These are phyloP conservation scores for Populus hybrid DNA, from an alignment of 441 rosid species.

Conservation along the genomic window DNA sequence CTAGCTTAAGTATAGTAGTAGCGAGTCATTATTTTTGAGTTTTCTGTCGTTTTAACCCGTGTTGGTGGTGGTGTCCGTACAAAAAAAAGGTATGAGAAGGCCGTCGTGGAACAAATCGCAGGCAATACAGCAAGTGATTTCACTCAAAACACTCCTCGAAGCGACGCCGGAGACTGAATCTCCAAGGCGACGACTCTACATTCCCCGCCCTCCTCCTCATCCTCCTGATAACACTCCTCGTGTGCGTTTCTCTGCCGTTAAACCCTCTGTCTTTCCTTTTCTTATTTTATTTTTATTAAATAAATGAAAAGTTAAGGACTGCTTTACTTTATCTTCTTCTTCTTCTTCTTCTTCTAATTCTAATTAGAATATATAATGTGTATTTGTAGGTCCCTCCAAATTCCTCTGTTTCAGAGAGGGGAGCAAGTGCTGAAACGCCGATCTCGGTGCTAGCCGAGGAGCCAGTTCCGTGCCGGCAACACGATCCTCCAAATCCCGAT, in stretches of 20 bases:
- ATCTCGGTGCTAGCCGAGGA: slow-evolving; percentile 26
- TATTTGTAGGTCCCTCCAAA: slow-evolving; percentile 33
- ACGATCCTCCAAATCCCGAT: slow-evolving; percentile 25
- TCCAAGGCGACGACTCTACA: slow-evolving; percentile 41
- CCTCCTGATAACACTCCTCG: slow-evolving; percentile 14
- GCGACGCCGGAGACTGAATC: slow-evolving; percentile 50
- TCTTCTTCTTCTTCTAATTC: neutral
- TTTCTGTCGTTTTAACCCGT: neutral
- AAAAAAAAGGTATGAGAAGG: slow-evolving; percentile 59
- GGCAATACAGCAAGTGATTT: slow-evolving; percentile 87
- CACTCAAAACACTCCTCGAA: slow-evolving; percentile 69
- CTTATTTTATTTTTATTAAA: neutral
- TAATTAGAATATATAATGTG: slow-evolving; percentile 5
- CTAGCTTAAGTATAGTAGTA: neutral
- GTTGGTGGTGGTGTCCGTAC: slow-evolving; percentile 1
- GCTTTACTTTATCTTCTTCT: neutral
- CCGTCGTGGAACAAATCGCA: slow-evolving; percentile 95
- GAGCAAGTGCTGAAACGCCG: slow-evolving; percentile 20
- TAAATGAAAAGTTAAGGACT: slow-evolving; percentile 6
- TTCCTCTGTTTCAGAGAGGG: slow-evolving; percentile 37
- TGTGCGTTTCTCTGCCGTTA: slow-evolving; percentile 17
- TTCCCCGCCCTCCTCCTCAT: slow-evolving; percentile 13
- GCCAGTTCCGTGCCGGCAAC: slow-evolving; percentile 11
- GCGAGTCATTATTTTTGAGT: neutral
- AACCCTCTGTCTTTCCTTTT: neutral